Conservation (phyloP, 345 rosid species). For the Chamaenerion angustifolium region DNA sequence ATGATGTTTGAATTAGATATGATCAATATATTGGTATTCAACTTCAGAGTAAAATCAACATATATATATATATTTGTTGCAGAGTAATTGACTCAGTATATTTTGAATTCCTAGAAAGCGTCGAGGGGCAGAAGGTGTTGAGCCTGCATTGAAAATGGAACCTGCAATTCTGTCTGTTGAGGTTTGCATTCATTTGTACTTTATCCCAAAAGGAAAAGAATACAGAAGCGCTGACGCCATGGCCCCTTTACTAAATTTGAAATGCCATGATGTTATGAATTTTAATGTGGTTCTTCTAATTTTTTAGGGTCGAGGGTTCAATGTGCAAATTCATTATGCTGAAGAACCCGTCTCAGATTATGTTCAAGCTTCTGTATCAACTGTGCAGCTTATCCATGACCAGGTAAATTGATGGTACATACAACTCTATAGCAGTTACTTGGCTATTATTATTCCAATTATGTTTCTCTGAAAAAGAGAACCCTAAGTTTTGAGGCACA, state of each 20-base stretch:
- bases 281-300: constrained; percentile 1
- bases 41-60: too few relatives aligned
- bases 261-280: background rate
- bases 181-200: constrained; percentile 20
- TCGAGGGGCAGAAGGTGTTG: constrained; percentile 31
- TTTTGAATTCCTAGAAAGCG: constrained; percentile 34
- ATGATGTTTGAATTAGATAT: too few relatives aligned
- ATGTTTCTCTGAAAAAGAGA: too few relatives aligned
- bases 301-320: constrained; percentile 86
- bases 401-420: constrained; percentile 33
- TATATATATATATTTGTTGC: constrained; percentile 1
- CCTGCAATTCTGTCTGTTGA: constrained; percentile 92
- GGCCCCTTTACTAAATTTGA: too few relatives aligned
- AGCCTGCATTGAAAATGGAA: constrained; percentile 36
- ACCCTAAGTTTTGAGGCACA: too few relatives aligned
- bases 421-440: background rate
- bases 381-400: constrained; percentile 59
- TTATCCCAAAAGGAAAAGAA: too few relatives aligned
- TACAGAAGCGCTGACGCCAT: too few relatives aligned
- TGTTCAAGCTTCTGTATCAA: constrained; percentile 61
- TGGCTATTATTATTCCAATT: too few relatives aligned
- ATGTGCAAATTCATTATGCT: constrained; percentile 61
- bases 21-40: background rate
- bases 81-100: constrained; percentile 9
- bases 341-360: constrained; percentile 91